Evolutionary conservation across 306 rosid genomes (phyloP).

Genomic region (Trifolium subterraneum): DNA sequence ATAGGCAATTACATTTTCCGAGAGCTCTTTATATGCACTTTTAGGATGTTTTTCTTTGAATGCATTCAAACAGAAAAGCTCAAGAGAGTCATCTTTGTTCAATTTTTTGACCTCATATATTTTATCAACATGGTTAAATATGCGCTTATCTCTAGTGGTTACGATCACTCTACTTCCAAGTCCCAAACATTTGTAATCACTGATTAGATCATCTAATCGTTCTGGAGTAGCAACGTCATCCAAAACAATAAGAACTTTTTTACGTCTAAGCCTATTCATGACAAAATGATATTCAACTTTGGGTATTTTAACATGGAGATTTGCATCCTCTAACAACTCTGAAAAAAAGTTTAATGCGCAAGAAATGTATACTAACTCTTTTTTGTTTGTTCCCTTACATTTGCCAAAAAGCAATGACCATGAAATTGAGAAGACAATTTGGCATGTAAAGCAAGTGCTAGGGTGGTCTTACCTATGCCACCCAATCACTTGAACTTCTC

Average conservation of each 20-base stretch:
- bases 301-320: not conserved
- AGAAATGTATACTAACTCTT: not conserved
- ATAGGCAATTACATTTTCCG: conserved; percentile 3
- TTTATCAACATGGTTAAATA: conserved; percentile 11
- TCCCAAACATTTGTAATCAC: conserved; percentile 1
- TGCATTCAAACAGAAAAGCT: conserved; percentile 42
- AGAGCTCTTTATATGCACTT: conserved; percentile 32
- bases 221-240: conserved; percentile 35
- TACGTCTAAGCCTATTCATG: conserved; percentile 7
- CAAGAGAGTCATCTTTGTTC: conserved; percentile 35
- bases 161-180: conserved; percentile 38
- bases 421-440: conserved; percentile 19
- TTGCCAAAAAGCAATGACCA: conserved; percentile 35
- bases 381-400: conserved; percentile 22
- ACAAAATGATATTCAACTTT: not conserved
- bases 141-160: conserved; percentile 40
- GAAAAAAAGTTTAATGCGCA: conserved; percentile 36
- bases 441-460: conserved; percentile 20
- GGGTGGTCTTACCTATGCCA: conserved; percentile 8
- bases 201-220: conserved; percentile 15
- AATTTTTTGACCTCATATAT: conserved; percentile 33
- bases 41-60: conserved; percentile 21
- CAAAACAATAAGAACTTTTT: conserved; percentile 37
- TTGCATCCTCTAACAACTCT: not conserved
- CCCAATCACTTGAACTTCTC: not conserved